These are phyloP conservation scores for Chrysoporthe cubensis DNA, from an alignment of 2,329 filamentous ascomycete species.

Conservation along the genomic window DNA sequence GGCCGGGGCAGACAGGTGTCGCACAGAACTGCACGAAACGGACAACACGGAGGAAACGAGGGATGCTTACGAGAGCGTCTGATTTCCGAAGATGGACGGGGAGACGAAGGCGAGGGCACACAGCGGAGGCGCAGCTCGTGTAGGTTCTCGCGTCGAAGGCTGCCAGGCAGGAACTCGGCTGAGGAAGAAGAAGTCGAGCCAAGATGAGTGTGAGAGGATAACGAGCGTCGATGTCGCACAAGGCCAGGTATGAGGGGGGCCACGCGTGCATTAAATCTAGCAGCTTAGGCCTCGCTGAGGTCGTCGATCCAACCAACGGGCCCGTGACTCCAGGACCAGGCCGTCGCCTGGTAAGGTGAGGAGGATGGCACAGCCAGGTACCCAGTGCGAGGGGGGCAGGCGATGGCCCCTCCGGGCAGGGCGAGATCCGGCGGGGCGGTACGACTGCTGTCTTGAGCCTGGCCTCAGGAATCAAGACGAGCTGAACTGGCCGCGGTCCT, in stretches of 20 bases:
- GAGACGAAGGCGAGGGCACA: not conserved
- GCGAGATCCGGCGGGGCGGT: conserved; percentile 4
- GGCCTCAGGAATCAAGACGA: not conserved
- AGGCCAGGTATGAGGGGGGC: not conserved
- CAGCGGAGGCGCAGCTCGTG: not conserved
- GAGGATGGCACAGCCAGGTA: not conserved
- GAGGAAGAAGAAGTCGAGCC: not conserved
- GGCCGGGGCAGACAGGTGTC: not conserved
- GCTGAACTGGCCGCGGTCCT: not conserved
- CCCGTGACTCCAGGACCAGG: not conserved
- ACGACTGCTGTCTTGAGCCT: not conserved
- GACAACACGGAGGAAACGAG: not conserved
- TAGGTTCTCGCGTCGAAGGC: not conserved
- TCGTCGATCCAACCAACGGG: not conserved
- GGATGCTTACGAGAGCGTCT: not conserved
- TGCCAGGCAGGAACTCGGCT: not conserved
- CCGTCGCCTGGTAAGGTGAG: not conserved
- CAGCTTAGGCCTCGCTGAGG: not conserved
- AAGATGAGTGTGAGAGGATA: not conserved
- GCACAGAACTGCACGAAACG: not conserved
- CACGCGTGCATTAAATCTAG: conserved; percentile 6
- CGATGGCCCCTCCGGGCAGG: not conserved
- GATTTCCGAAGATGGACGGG: not conserved
- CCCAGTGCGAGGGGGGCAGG: conserved; percentile 1
- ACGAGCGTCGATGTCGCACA: not conserved